These are phyloP conservation scores for Eucalyptus marginata DNA, from an alignment of 345 rosid species.

Conservation along the genomic window DNA sequence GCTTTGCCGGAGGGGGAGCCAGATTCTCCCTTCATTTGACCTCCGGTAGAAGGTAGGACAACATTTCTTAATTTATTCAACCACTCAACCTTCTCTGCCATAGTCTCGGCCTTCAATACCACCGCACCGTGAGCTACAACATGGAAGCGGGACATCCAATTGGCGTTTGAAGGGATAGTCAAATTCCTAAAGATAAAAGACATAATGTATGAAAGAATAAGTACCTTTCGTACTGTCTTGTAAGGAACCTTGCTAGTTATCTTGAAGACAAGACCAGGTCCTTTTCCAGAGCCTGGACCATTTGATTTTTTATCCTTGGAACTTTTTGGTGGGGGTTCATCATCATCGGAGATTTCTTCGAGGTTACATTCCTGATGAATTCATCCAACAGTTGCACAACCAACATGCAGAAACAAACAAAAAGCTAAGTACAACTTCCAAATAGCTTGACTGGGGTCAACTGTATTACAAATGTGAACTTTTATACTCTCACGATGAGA, in stretches of 20 bases:
- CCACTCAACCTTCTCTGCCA: slow-evolving; percentile 87
- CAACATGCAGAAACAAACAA: no score
- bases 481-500: background rate
- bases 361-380: slow-evolving; percentile 45
- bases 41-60: slow-evolving; percentile 46
- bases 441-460: background rate
- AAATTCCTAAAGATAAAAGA: background rate
- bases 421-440: no score
- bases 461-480: background rate
- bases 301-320: slow-evolving; percentile 76
- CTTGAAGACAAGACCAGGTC: slow-evolving; percentile 63
- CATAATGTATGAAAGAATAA: background rate
- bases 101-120: slow-evolving; percentile 77
- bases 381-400: background rate
- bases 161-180: background rate
- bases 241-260: slow-evolving; percentile 83
- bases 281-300: slow-evolving; percentile 16
- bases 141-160: background rate
- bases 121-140: slow-evolving; percentile 75
- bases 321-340: slow-evolving; percentile 57
- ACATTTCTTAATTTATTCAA: slow-evolving; percentile 57
- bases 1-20: slow-evolving; percentile 1
- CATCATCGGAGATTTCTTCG: slow-evolving; percentile 78
- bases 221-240: slow-evolving; percentile 38
- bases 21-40: slow-evolving; percentile 36